These are phyloP conservation scores for Lyophyllum semitale DNA, from an alignment of 768 basidiomycete species.

Conservation along the genomic window DNA sequence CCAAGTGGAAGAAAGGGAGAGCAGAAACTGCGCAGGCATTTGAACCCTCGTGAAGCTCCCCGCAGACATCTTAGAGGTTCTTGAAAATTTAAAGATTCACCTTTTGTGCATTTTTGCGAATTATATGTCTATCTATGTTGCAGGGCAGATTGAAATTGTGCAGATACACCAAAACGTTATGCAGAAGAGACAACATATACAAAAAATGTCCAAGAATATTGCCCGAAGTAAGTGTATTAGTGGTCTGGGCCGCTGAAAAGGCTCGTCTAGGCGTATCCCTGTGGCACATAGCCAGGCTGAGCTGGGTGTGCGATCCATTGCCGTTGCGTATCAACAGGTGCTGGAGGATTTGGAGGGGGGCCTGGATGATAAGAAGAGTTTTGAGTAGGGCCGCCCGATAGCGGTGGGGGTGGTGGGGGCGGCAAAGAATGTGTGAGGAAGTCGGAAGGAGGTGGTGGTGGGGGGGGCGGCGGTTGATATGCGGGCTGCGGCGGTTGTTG, in stretches of 20 bases:
- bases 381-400: conserved; percentile 2
- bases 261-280: conserved; percentile 20
- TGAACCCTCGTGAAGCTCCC: conserved; percentile 1
- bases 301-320: conserved; percentile 33
- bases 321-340: conserved; percentile 30
- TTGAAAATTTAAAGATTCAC: background rate
- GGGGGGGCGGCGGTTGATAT: conserved; percentile 35
- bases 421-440: conserved; percentile 28
- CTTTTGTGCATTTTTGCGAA: background rate
- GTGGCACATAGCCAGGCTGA: conserved; percentile 30
- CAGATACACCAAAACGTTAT: conserved; percentile 1
- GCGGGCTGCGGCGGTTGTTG: conserved; percentile 29
- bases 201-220: conserved; percentile 2
- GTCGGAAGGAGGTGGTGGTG: conserved; percentile 36
- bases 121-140: conserved; percentile 13
- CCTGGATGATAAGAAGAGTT: conserved; percentile 35
- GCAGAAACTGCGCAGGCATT: conserved; percentile 4
- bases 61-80: background rate
- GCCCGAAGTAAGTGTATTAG: background rate
- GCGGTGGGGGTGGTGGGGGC: conserved; percentile 32
- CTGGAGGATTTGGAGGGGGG: conserved; percentile 42
- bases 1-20: conserved; percentile 66
- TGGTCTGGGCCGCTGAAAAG: background rate
- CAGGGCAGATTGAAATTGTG: background rate
- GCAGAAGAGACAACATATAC: background rate